Evolutionary conservation across 2,329 filamentous ascomycete genomes (phyloP), one percentile per base, ranked within the genome.

Genomic region (Aspergillus quadricinctus): DNA sequence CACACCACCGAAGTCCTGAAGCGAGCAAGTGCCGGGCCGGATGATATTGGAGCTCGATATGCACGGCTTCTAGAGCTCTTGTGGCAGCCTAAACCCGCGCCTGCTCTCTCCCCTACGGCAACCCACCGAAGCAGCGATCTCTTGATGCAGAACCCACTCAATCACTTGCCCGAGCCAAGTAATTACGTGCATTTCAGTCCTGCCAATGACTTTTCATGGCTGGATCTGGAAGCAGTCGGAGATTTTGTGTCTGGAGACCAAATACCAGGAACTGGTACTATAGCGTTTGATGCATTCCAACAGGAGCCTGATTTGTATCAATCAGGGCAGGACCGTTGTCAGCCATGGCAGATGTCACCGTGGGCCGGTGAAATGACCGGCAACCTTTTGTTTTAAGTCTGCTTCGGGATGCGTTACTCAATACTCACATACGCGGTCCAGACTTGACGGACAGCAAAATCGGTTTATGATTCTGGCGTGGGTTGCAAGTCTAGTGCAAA

Each of bases 21-120:
- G 61, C 80, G 79, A 63, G 82, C 83, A 1, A 85, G 82, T 5
- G 76, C 78, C 3, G 83, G 82, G 9, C 74, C 79, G 1, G 83
- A 86, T 50, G 81, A 85, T 58, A 80, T 86, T 21, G 85, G 84
- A 1, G 80, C 81, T 19, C 79, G 85, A 14, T 88, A 87, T 61
- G 82, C 84, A 3, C 78, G 82, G 19, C 80, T 86, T 1, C 74
- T 88, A 0, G 80, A 83, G 46, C 75, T 86, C 17, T 70, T 88
- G 2, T 87, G 84, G 85, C 76, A 81, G 29, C 80, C 72, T 9
- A 74, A 73, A 55, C 48, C 64, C 6, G 66, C 70, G 58, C 58
- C 72, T 53, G 55, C 58, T 23, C 51, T 58, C 11, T 58, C 67
- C 28, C 60, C 70, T 19, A 55, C 62, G 50, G 64, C 64, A 46